Percentiles rank a stretch among this genome's conserved stretches.
Evolutionary conservation across 1,284 basidiomycete genomes (phyloP).

Genomic region (Ustilago bromivora): DNA sequence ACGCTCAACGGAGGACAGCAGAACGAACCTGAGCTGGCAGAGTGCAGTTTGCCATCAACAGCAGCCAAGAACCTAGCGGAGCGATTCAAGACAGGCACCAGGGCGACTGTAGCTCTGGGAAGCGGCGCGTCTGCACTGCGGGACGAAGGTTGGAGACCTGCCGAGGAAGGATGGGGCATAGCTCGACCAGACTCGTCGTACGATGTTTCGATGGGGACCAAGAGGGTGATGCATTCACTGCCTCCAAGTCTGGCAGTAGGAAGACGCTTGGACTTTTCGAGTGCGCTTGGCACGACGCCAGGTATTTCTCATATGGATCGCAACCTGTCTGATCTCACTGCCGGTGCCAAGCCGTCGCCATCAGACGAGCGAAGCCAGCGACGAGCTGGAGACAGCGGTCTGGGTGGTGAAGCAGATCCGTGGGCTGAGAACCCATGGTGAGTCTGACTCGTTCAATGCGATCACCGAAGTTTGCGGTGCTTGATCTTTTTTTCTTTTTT

Average conservation of each 20-base stretch:
- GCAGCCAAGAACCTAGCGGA: slow-evolving; percentile 31
- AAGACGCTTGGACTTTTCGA: slow-evolving; percentile 35
- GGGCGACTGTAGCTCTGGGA: not conserved
- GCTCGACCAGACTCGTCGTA: slow-evolving; percentile 34
- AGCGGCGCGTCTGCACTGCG: slow-evolving; percentile 3
- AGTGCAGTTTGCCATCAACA: slow-evolving; percentile 32
- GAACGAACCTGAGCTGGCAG: slow-evolving; percentile 3
- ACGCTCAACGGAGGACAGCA: not conserved
- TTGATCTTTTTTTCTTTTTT: not conserved
- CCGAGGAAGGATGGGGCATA: slow-evolving; percentile 28
- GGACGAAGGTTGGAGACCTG: slow-evolving; percentile 17
- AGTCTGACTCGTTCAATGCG: not conserved
- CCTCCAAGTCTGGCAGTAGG: slow-evolving; percentile 35
- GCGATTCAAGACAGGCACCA: slow-evolving; percentile 26
- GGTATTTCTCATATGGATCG: slow-evolving; percentile 23
- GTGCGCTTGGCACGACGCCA: slow-evolving; percentile 13
- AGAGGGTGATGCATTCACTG: slow-evolving; percentile 23
- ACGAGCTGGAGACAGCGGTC: slow-evolving; percentile 14
- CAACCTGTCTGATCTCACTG: slow-evolving; percentile 17
- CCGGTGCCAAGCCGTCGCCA: slow-evolving; percentile 19
- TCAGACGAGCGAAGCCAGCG: slow-evolving; percentile 28
- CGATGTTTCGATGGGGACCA: slow-evolving; percentile 34
- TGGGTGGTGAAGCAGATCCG: slow-evolving; percentile 30
- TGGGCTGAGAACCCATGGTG: slow-evolving; percentile 55
- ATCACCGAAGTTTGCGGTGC: not conserved